Conservation (phyloP, 2,329 filamentous ascomycete genomes). For the Aschersonia sp. region DNA sequence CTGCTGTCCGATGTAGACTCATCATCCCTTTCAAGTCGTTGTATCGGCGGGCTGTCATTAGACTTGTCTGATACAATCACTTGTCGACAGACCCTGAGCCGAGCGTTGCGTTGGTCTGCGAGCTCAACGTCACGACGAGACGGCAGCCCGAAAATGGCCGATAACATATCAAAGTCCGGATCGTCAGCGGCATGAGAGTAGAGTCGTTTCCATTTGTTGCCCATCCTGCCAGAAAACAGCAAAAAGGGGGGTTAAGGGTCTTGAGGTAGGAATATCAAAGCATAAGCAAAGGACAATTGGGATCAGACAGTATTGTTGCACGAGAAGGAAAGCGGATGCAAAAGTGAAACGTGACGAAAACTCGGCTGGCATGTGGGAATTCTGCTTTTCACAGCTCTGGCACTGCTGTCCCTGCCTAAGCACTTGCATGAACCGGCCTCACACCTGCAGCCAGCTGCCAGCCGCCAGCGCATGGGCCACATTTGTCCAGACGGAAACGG, state of each 20-base stretch:
- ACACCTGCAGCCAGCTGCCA: neutral
- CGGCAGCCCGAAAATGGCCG: slow-evolving; percentile 13
- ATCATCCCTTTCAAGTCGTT: neutral
- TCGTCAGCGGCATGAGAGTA: neutral
- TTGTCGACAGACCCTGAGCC: neutral
- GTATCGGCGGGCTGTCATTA: neutral
- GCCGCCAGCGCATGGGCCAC: neutral
- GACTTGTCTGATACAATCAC: slow-evolving; percentile 1
- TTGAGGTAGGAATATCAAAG: neutral
- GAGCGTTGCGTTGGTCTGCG: slow-evolving; percentile 1
- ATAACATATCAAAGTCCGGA: slow-evolving; percentile 12
- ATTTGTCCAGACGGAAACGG: neutral
- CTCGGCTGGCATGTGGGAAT: neutral
- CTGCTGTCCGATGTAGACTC: neutral
- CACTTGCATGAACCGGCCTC: neutral
- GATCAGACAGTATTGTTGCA: neutral
- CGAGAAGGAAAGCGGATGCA: neutral
- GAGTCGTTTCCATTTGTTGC: slow-evolving; percentile 3
- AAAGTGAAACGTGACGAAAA: neutral
- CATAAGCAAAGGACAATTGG: neutral
- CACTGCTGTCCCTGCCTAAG: neutral
- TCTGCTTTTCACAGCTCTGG: neutral
- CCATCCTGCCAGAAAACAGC: slow-evolving; percentile 6
- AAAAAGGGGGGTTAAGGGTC: neutral
- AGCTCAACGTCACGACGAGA: slow-evolving; percentile 6